Percentiles rank a stretch among this genome's conserved stretches.
Evolutionary conservation across 2,329 filamentous ascomycete genomes (phyloP).

Genomic region (Fusarium pseudograminearum): DNA sequence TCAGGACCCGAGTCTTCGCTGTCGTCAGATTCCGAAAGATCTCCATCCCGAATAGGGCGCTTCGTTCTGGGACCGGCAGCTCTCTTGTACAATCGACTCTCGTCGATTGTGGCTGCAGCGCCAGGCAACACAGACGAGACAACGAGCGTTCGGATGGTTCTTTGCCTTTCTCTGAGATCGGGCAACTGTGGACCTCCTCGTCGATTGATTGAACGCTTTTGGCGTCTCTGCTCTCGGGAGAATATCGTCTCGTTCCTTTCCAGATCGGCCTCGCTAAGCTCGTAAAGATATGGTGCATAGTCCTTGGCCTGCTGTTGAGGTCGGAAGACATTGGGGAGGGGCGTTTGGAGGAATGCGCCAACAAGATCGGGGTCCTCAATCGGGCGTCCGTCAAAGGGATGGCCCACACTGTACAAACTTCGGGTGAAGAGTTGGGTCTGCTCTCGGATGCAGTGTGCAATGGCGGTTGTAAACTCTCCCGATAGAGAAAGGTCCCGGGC

Average conservation of each 20-base stretch:
- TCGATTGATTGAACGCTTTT: conserved; percentile 95
- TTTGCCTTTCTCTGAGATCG: conserved; percentile 94
- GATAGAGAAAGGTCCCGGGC: conserved; percentile 88
- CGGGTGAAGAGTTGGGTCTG: conserved; percentile 95
- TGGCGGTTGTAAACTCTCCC: conserved; percentile 96
- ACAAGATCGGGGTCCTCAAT: conserved; percentile 93
- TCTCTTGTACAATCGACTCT: conserved; percentile 88
- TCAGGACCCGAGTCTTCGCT: conserved; percentile 89
- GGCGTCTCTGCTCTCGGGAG: conserved; percentile 90
- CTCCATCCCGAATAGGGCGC: conserved; percentile 70
- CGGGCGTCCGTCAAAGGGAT: conserved; percentile 93
- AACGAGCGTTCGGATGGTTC: conserved; percentile 91
- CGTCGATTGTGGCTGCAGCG: conserved; percentile 81
- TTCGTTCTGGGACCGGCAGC: conserved; percentile 71
- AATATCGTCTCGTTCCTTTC: conserved; percentile 93
- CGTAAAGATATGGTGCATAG: conserved; percentile 92
- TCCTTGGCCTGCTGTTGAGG: conserved; percentile 95
- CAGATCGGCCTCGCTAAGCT: conserved; percentile 89
- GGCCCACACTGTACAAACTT: conserved; percentile 90
- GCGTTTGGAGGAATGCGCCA: conserved; percentile 86
- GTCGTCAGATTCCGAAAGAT: conserved; percentile 88
- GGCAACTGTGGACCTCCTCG: conserved; percentile 92
- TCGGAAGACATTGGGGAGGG: conserved; percentile 84
- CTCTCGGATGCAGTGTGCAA: conserved; percentile 97
- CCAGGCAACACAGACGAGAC: conserved; percentile 94